These are phyloP conservation scores for Solanum medicagineum DNA, from an alignment of 257 asterid genomes.

Conservation along the genomic window DNA sequence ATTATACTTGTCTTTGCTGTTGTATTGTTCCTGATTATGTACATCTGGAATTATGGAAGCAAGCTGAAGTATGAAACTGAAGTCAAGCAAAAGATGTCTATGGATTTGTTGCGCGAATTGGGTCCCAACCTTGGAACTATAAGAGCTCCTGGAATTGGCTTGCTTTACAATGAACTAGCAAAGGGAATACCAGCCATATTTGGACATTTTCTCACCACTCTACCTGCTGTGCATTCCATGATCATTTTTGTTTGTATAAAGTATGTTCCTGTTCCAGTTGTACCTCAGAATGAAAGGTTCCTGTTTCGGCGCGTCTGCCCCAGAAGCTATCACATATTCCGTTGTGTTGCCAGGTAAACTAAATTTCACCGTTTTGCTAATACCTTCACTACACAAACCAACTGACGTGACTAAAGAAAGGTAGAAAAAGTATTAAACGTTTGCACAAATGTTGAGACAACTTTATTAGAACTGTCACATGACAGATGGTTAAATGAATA, in stretches of 20 bases:
- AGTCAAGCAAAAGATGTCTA: constrained; percentile 73
- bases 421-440: background rate
- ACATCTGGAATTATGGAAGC: constrained; percentile 93
- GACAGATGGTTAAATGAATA: background rate
- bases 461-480: background rate
- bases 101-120: constrained; percentile 71
- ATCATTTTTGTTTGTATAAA: constrained; percentile 84
- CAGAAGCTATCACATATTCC: constrained; percentile 82
- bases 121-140: constrained; percentile 83
- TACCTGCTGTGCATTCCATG: constrained; percentile 98
- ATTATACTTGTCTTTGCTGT: constrained; percentile 75
- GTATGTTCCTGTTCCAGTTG: constrained; percentile 85
- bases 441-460: background rate
- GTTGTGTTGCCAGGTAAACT: constrained; percentile 90
- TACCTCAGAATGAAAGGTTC: constrained; percentile 82
- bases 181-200: constrained; percentile 91
- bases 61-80: constrained; percentile 86
- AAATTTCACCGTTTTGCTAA: background rate
- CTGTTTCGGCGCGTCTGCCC: constrained; percentile 83
- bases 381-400: background rate
- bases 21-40: constrained; percentile 70
- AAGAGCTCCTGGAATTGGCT: constrained; percentile 95
- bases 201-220: constrained; percentile 82
- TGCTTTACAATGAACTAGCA: constrained; percentile 85
- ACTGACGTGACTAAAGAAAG: background rate